Base-by-base conservation (phyloP, 108 stramenopile species). In the Stephanodiscus triporus region DNA sequence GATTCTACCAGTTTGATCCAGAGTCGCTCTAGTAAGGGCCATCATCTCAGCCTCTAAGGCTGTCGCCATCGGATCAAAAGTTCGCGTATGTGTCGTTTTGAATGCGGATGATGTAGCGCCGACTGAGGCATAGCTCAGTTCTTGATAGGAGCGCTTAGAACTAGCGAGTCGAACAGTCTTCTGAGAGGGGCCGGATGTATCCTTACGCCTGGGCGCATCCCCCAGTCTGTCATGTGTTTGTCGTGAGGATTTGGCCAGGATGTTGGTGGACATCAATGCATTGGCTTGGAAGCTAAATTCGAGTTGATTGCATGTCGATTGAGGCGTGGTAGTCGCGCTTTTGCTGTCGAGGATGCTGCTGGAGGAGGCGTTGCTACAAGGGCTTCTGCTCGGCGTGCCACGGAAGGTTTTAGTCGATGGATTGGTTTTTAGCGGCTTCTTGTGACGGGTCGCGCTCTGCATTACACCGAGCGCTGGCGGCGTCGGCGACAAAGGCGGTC, bases 211-310 rank as follows among this genome's bases (percentile, higher is more conserved):
- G 38, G 59, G 40, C 27, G 19, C 26, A 26, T 24, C 47, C 22
- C 72, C 72, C 14, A 55, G 36, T 34, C 32, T 34, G 32, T 34
- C 32, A 34, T 34, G 32, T 4, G 73, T 55, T 53, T 48, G 65
- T 3, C 63, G 51, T 10, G 64, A 48, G 27, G 20, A 20, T 24
- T 14, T 53, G 23, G 73, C 65, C 34, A 75, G 66, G 27, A 75
- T 64, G 0, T 56, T 58, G 14, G 73, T 75, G 16, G 73, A 63
- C 45, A 66, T 24, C 13, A 75, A 58, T 26, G 73, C 73, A 66
- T 48, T 23, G 0, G 61, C 73, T 0, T 66, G 64, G 34, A 75
- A 66, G 16, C 55, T 63, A 66, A 57, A 53, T 45, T 59, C 26
- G 9, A 48, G 17, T 17, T 19, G n/a, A 14, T 9, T 54, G 49